Percentiles rank a stretch among this genome's conserved stretches.
Conservation (phyloP, 1,284 basidiomycete species). For the Phellopilus nigrolimitatus region DNA sequence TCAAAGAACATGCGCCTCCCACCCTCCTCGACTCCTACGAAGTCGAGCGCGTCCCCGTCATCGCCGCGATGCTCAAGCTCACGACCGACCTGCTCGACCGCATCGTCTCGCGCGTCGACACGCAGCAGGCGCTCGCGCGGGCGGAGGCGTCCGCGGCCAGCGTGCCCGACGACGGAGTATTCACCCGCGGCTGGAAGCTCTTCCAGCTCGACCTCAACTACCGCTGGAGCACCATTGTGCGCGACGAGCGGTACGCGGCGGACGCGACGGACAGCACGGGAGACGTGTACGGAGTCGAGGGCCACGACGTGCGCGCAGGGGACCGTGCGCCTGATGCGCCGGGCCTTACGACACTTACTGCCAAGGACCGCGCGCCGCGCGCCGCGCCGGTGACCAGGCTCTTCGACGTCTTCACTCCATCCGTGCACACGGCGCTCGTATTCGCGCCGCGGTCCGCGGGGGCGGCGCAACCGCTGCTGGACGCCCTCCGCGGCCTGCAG, state of each 20-base stretch:
- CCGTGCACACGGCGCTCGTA: constrained; percentile 20
- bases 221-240: constrained; percentile 23
- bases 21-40: constrained; percentile 13
- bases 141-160: neutral
- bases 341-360: neutral
- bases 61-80: neutral
- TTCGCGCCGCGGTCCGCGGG: constrained; percentile 12
- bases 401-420: constrained; percentile 21
- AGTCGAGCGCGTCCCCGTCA: neutral
- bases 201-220: constrained; percentile 24
- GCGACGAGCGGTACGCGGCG: constrained; percentile 16
- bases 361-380: neutral
- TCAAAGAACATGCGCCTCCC: constrained; percentile 20
- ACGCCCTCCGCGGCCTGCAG: neutral
- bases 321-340: constrained; percentile 10
- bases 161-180: neutral
- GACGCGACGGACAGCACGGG: neutral
- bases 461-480: neutral
- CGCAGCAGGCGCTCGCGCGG: neutral
- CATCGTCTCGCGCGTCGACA: neutral
- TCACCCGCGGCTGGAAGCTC: constrained; percentile 14
- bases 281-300: constrained; percentile 12
- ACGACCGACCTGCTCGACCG: neutral
- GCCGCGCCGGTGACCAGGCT: too few species aligned
- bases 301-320: neutral